These are phyloP conservation scores for Lodderomyces theae DNA, from an alignment of 1,139 yeast genomes.

Conservation along the genomic window DNA sequence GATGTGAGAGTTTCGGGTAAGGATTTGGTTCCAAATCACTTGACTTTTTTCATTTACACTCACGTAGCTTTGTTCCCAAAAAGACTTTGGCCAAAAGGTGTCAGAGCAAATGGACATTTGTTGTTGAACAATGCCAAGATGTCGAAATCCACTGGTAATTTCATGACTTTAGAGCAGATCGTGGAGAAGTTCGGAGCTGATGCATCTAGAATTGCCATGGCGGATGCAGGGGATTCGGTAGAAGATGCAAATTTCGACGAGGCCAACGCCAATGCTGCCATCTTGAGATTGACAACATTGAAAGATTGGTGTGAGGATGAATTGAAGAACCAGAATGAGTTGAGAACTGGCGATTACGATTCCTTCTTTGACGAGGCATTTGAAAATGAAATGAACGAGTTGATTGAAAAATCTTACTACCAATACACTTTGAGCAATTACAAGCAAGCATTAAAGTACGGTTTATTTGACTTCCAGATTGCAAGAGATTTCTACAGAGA, in stretches of 20 bases:
- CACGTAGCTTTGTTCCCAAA: slow-evolving; percentile 93
- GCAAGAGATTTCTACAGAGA: slow-evolving; percentile 97
- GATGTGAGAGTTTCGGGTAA: slow-evolving; percentile 93
- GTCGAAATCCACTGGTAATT: slow-evolving; percentile 98
- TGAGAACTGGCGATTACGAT: slow-evolving; percentile 67
- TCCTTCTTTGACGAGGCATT: slow-evolving; percentile 84
- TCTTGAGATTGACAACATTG: slow-evolving; percentile 84
- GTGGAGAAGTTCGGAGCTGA: slow-evolving; percentile 94
- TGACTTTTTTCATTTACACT: slow-evolving; percentile 90
- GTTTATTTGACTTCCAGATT: slow-evolving; percentile 90
- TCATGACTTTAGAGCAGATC: slow-evolving; percentile 83
- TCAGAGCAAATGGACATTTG: slow-evolving; percentile 94
- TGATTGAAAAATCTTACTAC: slow-evolving; percentile 69
- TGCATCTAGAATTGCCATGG: slow-evolving; percentile 94
- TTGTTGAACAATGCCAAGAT: slow-evolving; percentile 94
- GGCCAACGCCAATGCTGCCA: slow-evolving; percentile 94
- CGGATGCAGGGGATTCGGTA: slow-evolving; percentile 96
- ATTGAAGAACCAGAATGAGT: slow-evolving; percentile 46
- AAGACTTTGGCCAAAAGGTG: slow-evolving; percentile 89
- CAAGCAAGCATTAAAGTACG: slow-evolving; percentile 85
- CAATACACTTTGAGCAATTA: slow-evolving; percentile 73
- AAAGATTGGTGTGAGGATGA: slow-evolving; percentile 94
- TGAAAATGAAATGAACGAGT: slow-evolving; percentile 87
- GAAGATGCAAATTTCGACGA: slow-evolving; percentile 99
- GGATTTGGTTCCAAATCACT: slow-evolving; percentile 95